Conservation (phyloP, 441 rosid genomes). For the Populus hybrid region DNA sequence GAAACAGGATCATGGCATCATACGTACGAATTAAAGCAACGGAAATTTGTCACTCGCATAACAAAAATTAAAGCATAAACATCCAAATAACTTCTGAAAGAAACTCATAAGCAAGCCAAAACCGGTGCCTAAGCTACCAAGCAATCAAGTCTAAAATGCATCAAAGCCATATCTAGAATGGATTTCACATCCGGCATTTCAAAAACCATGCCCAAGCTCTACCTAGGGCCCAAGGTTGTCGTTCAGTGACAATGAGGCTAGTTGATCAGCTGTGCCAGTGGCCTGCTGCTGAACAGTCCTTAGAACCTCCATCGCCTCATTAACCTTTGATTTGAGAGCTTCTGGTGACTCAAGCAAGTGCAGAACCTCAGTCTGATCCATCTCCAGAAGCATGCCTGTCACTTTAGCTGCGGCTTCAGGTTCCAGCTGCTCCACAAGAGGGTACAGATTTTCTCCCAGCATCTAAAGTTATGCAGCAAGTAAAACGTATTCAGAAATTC, state of each 20-base stretch:
- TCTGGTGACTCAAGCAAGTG: constrained; percentile 90
- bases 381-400: constrained; percentile 91
- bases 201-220: constrained; percentile 3
- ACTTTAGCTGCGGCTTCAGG: constrained; percentile 84
- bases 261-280: constrained; percentile 59
- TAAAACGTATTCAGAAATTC: background rate
- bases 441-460: constrained; percentile 90
- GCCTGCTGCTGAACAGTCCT: constrained; percentile 71
- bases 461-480: constrained; percentile 35
- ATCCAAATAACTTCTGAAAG: constrained; percentile 11
- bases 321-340: constrained; percentile 75
- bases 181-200: constrained; percentile 7
- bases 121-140: constrained; percentile 9
- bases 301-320: constrained; percentile 91
- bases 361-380: constrained; percentile 89
- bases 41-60: background rate
- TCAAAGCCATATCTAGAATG: constrained; percentile 7
- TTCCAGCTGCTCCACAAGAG: constrained; percentile 81
- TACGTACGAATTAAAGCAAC: background rate
- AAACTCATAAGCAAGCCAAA: constrained; percentile 5
- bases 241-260: constrained; percentile 61
- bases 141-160: constrained; percentile 12
- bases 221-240: constrained; percentile 58
- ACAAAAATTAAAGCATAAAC: background rate
- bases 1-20: background rate